Evolutionary conservation across 805 yeast genomes (phyloP).

Genomic region (Metschnikowia cerradonensis): DNA sequence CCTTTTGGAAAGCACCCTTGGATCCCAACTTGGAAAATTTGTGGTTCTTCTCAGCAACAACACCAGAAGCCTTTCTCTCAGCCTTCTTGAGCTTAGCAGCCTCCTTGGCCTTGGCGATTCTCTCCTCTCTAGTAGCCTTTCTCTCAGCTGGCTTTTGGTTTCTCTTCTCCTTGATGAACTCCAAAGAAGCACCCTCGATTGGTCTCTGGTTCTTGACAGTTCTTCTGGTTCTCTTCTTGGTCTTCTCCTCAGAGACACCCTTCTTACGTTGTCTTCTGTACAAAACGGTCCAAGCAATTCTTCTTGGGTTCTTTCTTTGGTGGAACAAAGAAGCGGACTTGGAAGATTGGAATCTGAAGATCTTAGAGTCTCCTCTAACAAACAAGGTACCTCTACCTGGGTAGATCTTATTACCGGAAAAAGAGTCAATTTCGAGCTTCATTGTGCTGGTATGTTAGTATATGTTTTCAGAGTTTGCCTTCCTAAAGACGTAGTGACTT

Average conservation of each 20-base stretch:
- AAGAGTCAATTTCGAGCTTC: constrained; percentile 99
- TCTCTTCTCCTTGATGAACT: constrained; percentile 97
- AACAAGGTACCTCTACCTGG: constrained; percentile 99
- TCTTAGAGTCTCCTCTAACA: constrained; percentile 99
- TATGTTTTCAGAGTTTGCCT: not conserved
- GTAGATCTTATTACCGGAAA: constrained; percentile 99
- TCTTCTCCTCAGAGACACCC: constrained; percentile 97
- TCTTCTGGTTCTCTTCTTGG: constrained; percentile 97
- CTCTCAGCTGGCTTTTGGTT: constrained; percentile 93
- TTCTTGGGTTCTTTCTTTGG: constrained; percentile 99
- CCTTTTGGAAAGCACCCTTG: constrained; percentile 98
- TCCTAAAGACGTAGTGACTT: not conserved
- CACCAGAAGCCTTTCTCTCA: constrained; percentile 88
- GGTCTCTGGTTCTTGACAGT: constrained; percentile 98
- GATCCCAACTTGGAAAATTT: constrained; percentile 82
- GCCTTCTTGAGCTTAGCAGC: constrained; percentile 89
- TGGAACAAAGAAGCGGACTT: constrained; percentile 97
- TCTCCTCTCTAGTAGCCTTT: constrained; percentile 94
- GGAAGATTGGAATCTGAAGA: constrained; percentile 98
- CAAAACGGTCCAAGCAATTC: constrained; percentile 98
- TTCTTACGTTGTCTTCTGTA: constrained; percentile 99
- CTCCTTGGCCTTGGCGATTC: constrained; percentile 78
- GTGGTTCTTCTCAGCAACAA: constrained; percentile 58
- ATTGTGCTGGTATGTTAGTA: constrained; percentile 50
- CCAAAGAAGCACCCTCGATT: constrained; percentile 98